Conservation (phyloP, 129 eudicot species). For the Artemisia tridentata region DNA sequence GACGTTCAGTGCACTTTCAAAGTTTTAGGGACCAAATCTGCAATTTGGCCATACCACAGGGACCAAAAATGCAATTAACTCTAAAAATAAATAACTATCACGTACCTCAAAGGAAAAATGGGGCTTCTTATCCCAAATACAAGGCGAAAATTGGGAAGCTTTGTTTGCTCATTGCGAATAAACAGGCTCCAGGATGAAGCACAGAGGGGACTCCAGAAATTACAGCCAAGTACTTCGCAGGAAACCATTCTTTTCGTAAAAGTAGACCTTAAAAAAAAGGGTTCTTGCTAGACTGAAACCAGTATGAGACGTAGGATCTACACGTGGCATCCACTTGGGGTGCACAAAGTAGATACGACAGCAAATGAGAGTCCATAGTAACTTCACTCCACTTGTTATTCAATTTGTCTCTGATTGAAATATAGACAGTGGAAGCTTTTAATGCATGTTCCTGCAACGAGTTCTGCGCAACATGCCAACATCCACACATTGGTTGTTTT, state of each 20-base stretch:
- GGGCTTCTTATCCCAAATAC: conserved; percentile 97
- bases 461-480: conserved; percentile 48
- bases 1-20: too few relatives aligned
- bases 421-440: conserved; percentile 74
- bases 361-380: conserved; percentile 85
- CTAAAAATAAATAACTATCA: conserved; percentile 21
- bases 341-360: conserved; percentile 83
- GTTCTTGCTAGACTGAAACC: conserved; percentile 86
- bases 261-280: conserved; percentile 82
- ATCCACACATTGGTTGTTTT: conserved; percentile 9
- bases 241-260: conserved; percentile 90
- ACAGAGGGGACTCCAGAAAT: conserved; percentile 83
- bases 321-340: conserved; percentile 93
- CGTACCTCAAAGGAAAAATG: conserved; percentile 88
- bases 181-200: too few relatives aligned
- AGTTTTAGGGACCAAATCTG: too few relatives aligned
- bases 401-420: conserved; percentile 54
- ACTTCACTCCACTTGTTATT: conserved; percentile 90
- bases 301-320: conserved; percentile 76
- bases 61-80: too few relatives aligned
- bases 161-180: conserved; percentile 76
- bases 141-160: conserved; percentile 70
- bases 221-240: conserved; percentile 79
- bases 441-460: conserved; percentile 89
- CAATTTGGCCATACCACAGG: too few relatives aligned